A percentile compares a stretch with the other conserved stretches of the same genome.
These are phyloP conservation scores for Telopea speciosissima DNA, from an alignment of 177 flowering plant genomes.

Conservation along the genomic window DNA sequence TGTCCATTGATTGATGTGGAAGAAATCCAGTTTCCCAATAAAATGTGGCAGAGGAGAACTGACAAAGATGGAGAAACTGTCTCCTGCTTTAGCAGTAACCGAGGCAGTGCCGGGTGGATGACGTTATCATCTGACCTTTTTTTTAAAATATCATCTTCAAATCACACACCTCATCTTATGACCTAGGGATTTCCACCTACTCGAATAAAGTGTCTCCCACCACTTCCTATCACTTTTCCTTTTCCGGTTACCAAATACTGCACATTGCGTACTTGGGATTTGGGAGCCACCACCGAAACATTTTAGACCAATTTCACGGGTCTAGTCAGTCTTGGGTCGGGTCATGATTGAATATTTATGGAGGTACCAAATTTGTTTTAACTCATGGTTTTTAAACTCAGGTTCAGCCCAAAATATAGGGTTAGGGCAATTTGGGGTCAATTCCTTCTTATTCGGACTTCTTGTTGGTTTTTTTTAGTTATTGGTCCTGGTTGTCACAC, in stretches of 20 bases:
- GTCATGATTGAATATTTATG: no score
- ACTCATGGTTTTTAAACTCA: no score
- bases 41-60: conserved; percentile 6
- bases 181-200: conserved; percentile 35
- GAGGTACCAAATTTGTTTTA: no score
- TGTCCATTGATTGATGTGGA: background rate
- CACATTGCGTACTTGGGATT: background rate
- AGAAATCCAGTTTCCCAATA: background rate
- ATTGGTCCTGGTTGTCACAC: no score
- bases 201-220: conserved; percentile 4
- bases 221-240: conserved; percentile 15
- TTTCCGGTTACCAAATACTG: background rate
- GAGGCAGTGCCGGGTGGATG: conserved; percentile 17
- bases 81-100: conserved; percentile 30
- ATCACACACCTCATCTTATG: conserved; percentile 11
- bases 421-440: no score
- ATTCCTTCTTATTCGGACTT: no score
- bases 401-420: no score
- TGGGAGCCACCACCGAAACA: background rate
- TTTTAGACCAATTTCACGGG: no score
- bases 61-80: conserved; percentile 44
- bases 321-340: no score
- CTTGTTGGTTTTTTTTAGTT: no score
- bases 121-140: background rate
- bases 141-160: conserved; percentile 15